Evolutionary conservation across 306 rosid genomes (phyloP).

Genomic region (Cercis canadensis): DNA sequence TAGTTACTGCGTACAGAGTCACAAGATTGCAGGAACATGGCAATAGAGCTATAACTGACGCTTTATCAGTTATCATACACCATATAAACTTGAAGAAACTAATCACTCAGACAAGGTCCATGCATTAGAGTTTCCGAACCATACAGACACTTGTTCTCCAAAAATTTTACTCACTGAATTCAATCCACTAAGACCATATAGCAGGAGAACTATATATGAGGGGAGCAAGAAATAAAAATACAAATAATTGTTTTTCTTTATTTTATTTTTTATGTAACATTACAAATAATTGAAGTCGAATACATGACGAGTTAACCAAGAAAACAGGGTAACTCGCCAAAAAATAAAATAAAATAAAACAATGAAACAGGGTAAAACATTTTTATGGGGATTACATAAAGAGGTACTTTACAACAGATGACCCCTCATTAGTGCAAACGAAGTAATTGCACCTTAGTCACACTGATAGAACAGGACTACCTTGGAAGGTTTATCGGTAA

Average conservation of each 20-base stretch:
- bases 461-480: slow-evolving; percentile 40
- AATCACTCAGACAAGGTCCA: too few species aligned
- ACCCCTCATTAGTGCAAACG: slow-evolving; percentile 36
- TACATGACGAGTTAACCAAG: slow-evolving; percentile 31
- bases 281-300: slow-evolving; percentile 44
- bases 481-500: too few species aligned
- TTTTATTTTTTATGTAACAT: too few species aligned
- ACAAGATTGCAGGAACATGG: too few species aligned
- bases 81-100: too few species aligned
- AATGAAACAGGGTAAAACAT: slow-evolving; percentile 29
- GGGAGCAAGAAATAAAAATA: slow-evolving; percentile 38
- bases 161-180: slow-evolving; percentile 25
- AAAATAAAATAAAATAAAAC: background rate
- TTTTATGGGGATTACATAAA: slow-evolving; percentile 30
- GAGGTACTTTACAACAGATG: slow-evolving; percentile 43
- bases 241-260: too few species aligned
- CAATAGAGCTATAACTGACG: too few species aligned
- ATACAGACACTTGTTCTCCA: background rate
- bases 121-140: slow-evolving; percentile 37
- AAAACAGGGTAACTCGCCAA: slow-evolving; percentile 7
- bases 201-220: slow-evolving; percentile 36
- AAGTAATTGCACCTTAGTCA: slow-evolving; percentile 36
- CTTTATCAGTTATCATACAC: too few species aligned
- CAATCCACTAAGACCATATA: slow-evolving; percentile 34
- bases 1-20: too few species aligned